Conservation (phyloP, 495 filamentous ascomycete species). For the Talaromyces proteolyticus region DNA sequence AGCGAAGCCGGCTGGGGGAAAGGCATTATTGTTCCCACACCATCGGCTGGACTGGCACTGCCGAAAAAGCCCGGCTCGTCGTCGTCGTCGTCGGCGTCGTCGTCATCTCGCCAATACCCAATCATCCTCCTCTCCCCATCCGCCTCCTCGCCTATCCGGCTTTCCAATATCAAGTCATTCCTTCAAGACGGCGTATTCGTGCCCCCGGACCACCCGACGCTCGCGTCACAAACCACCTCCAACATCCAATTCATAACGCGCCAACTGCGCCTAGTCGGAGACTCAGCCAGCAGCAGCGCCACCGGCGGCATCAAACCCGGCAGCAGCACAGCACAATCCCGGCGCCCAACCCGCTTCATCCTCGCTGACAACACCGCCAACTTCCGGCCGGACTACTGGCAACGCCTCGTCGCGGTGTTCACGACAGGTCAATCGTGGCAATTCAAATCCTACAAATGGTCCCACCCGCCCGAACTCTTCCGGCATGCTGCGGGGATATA, state of each 20-base stretch:
- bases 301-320: constrained; percentile 14
- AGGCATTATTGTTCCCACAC: constrained; percentile 29
- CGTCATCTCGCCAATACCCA: constrained; percentile 68
- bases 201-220: constrained; percentile 62
- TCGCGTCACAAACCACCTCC: constrained; percentile 49
- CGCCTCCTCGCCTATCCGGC: constrained; percentile 91
- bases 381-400: constrained; percentile 98
- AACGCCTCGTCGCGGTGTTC: constrained; percentile 92
- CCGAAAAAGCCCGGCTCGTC: constrained; percentile 10
- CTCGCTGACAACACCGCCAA: constrained; percentile 87
- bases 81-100: constrained; percentile 29
- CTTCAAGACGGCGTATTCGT: constrained; percentile 79
- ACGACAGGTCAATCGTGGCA: constrained; percentile 98
- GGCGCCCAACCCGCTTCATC: constrained; percentile 79
- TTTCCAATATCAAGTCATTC: constrained; percentile 96
- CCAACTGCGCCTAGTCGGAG: constrained; percentile 61
- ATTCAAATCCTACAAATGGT: constrained; percentile 98
- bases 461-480: constrained; percentile 82
- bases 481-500: constrained; percentile 80
- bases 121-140: constrained; percentile 99
- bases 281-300: constrained; percentile 21
- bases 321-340: constrained; percentile 29
- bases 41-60: constrained; percentile 34
- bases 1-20: constrained; percentile 34
- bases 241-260: constrained; percentile 83